phyloP scores from a whole-genome alignment of 371 early-diverging fungal genomes.

The Ordospora pajunii region DNA sequence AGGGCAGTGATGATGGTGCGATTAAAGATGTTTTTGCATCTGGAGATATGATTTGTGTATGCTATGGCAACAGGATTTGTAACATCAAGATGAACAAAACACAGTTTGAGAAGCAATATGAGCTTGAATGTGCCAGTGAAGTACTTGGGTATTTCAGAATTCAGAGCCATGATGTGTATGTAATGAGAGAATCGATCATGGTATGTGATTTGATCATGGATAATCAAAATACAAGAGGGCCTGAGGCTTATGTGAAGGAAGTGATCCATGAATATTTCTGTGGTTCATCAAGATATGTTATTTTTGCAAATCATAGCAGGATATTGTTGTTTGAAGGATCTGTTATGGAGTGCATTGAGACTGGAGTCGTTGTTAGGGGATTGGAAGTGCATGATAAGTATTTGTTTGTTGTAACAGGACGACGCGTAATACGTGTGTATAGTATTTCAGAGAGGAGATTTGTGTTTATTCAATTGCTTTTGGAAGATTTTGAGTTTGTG shows the following conservation, averaged over 20 bases:
- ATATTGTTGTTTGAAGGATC: not conserved
- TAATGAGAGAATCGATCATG: not conserved
- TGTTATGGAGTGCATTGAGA: not conserved
- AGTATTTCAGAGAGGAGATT: not conserved
- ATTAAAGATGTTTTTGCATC: not conserved
- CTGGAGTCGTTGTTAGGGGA: not conserved
- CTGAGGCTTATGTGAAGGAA: not conserved
- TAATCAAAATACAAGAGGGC: not conserved
- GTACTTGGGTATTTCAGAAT: not conserved
- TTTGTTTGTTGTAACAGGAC: constrained; percentile 1
- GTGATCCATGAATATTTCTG: not conserved
- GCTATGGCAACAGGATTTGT: not conserved
- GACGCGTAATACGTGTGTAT: not conserved
- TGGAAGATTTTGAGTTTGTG: not conserved
- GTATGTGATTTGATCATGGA: not conserved
- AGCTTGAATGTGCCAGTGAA: not conserved
- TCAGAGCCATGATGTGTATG: not conserved
- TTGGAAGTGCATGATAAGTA: not conserved
- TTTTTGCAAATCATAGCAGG: not conserved
- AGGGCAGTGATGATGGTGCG: not conserved
- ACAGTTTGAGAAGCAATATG: not conserved
- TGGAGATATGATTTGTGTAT: not conserved
- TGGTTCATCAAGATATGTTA: not conserved
- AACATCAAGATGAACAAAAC: not conserved
- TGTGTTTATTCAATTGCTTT: not conserved